Percentiles rank a stretch among this genome's conserved stretches.
phyloP scores from a whole-genome alignment of 805 yeast genomes.

The Groenewaldozyma tartarivorans region DNA sequence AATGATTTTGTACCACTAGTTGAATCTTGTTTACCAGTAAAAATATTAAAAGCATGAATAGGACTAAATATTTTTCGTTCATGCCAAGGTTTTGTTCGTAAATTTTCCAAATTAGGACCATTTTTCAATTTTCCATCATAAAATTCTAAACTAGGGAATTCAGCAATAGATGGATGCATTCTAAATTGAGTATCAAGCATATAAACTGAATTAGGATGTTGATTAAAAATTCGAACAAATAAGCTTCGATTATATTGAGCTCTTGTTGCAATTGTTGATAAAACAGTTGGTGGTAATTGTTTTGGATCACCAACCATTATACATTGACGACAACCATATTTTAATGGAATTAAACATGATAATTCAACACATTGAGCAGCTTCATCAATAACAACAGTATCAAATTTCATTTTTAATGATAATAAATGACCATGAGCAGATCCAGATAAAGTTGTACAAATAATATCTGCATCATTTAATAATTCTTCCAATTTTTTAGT shows the following conservation, averaged over 20 bases:
- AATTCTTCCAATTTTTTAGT: conserved; percentile 66
- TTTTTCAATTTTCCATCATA: conserved; percentile 64
- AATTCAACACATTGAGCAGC: conserved; percentile 96
- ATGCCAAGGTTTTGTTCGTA: conserved; percentile 74
- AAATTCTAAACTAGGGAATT: conserved; percentile 78
- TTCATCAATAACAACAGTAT: conserved; percentile 89
- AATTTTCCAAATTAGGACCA: conserved; percentile 60
- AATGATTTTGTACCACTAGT: conserved; percentile 52
- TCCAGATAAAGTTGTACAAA: conserved; percentile 89
- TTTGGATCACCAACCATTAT: conserved; percentile 99
- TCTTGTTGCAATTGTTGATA: conserved; percentile 78
- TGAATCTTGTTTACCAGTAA: conserved; percentile 59
- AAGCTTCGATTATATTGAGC: conserved; percentile 80
- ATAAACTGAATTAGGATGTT: conserved; percentile 49
- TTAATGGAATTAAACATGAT: conserved; percentile 81
- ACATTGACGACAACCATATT: conserved; percentile 84
- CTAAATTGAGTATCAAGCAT: conserved; percentile 88
- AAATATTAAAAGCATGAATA: conserved; percentile 63
- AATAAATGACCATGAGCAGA: conserved; percentile 85
- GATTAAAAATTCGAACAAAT: conserved; percentile 84
- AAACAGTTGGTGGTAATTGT: conserved; percentile 93
- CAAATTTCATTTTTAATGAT: conserved; percentile 65
- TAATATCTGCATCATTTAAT: conserved; percentile 66
- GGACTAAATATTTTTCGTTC: conserved; percentile 46
- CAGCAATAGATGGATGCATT: conserved; percentile 91